A percentile compares a stretch with the other conserved stretches of the same genome.
phyloP scores from a whole-genome alignment of 495 filamentous ascomycete genomes.

The Neurospora terricola region DNA sequence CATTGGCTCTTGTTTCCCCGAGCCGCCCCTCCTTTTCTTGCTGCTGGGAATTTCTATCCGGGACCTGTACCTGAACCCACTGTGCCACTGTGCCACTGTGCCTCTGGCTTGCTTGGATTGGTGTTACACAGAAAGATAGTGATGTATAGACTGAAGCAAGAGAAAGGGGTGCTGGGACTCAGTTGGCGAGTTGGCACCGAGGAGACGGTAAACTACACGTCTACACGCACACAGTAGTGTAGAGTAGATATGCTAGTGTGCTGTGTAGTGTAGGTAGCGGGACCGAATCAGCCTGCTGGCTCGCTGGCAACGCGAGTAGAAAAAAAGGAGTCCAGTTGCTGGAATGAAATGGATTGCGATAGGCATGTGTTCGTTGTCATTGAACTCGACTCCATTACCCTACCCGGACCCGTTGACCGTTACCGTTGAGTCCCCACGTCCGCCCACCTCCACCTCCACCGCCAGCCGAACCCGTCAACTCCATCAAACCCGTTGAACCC shows the following conservation, averaged over 20 bases:
- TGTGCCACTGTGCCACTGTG: neutral
- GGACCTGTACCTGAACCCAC: neutral
- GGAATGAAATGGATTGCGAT: neutral
- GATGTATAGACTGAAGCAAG: neutral
- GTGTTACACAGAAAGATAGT: neutral
- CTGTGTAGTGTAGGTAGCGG: neutral
- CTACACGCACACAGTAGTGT: neutral
- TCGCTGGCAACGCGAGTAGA: neutral
- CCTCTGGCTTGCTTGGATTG: neutral
- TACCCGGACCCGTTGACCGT: neutral
- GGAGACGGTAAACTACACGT: neutral
- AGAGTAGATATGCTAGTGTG: neutral
- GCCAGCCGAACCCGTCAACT: neutral
- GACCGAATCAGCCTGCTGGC: neutral
- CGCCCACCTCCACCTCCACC: neutral
- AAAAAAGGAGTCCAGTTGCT: neutral
- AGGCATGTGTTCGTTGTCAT: neutral
- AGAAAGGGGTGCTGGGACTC: neutral
- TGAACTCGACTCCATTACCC: neutral
- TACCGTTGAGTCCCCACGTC: neutral
- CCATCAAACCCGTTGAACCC: neutral
- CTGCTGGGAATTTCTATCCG: too few species aligned
- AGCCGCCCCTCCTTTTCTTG: neutral
- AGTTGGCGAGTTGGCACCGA: neutral
- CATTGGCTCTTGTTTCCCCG: neutral